Base-by-base conservation (phyloP, 2,329 filamentous ascomycete genomes). In the Colletotrichum spinosum region DNA sequence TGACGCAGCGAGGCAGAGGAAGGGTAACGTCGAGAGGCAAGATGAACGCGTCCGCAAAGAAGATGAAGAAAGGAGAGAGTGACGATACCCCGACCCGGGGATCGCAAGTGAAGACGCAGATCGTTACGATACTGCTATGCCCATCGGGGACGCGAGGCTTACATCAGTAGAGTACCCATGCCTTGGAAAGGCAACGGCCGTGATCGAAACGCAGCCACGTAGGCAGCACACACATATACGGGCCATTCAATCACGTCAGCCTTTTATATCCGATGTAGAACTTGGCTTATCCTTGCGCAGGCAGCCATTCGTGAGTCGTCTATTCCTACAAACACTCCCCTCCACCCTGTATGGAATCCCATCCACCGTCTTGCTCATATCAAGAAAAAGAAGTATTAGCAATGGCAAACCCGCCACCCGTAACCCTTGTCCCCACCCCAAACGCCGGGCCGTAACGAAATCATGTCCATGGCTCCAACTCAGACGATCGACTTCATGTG, bases 371-470 rank as follows among this genome's bases (percentile, higher is more conserved):
- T 10, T 10, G 15, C 12, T n/a, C 44, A 11, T 15, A 15, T 15
- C 44, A 15, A 17, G 13, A n/a, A 49, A 13, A 49, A 13, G 33
- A 60, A 44, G 52, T 52, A 57, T 63, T 57, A 63, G 49, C 48
- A 56, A 25, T 55, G 13, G 48, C 52, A 44, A 48, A 7, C 11
- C 63, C 53, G 37, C 37, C 52, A 50, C 41, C 41, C 38, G 38
- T 59, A 34, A 17, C 39, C 44, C 50, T 11, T 45, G 15, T 39
- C 17, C 8, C 5, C 41, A 33, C 34, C 63, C 48, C 34, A n/a
- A 66, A 66, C 63, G 63, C 63, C 63, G 49, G 59, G 63, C 63
- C 58, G 25, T 25, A 57, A 63, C 37, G 6, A 35, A 52, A 49
- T 13, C 39, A 25, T 25, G 25, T 25, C 25, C 25, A 25, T 25